Percentiles rank a stretch among this genome's conserved stretches.
Evolutionary conservation across 2,329 filamentous ascomycete species (phyloP).

Genomic region (Arthroderma sp.): DNA sequence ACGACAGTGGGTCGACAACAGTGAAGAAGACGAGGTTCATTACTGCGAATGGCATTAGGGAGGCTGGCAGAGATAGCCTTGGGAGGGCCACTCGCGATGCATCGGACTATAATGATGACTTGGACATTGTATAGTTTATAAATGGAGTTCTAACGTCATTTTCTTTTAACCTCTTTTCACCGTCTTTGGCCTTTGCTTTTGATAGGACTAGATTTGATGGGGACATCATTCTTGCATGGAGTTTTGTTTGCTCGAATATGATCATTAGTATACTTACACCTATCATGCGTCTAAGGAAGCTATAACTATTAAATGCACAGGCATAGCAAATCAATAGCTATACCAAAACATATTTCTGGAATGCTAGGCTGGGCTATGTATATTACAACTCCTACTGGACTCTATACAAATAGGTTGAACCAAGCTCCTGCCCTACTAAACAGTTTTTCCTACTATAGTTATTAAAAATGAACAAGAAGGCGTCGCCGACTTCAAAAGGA

Average conservation of each 20-base stretch:
- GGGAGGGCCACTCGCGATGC: conserved; percentile 38
- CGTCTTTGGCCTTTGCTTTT: not conserved
- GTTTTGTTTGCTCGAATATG: not conserved
- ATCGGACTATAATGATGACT: conserved; percentile 41
- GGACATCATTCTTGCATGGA: not conserved
- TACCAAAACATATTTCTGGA: too few relatives aligned
- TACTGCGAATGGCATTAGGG: conserved; percentile 63
- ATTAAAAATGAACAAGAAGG: too few relatives aligned
- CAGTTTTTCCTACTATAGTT: too few relatives aligned
- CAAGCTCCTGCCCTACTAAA: too few relatives aligned
- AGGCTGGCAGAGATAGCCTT: conserved; percentile 63
- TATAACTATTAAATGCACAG: too few relatives aligned
- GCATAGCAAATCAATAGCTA: too few relatives aligned
- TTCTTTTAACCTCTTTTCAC: not conserved
- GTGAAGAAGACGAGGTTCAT: conserved; percentile 65
- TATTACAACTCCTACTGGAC: too few relatives aligned
- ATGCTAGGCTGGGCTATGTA: too few relatives aligned
- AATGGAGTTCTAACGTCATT: not conserved
- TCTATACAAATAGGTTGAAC: too few relatives aligned
- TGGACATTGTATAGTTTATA: conserved; percentile 34
- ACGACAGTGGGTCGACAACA: conserved; percentile 12
- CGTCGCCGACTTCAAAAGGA: too few relatives aligned
- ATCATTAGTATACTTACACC: not conserved
- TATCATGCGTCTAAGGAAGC: not conserved
- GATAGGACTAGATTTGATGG: not conserved